A percentile compares a stretch with the other conserved stretches of the same genome.
These are phyloP conservation scores for Penicillium crustosum DNA, from an alignment of 2,329 filamentous ascomycete genomes.

Conservation along the genomic window DNA sequence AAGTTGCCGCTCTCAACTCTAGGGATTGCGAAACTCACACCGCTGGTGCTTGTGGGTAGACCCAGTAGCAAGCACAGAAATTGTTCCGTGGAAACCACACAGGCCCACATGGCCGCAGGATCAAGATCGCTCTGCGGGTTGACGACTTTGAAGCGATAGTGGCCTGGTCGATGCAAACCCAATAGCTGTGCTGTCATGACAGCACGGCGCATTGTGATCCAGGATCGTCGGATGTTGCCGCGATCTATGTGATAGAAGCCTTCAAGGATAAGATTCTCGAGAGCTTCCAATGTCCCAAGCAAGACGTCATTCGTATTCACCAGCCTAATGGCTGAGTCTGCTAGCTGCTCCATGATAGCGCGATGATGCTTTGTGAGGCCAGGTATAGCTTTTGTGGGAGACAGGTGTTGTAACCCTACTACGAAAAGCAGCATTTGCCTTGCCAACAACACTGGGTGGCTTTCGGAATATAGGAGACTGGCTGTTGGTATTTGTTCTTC, in stretches of 20 bases:
- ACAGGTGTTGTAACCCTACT: conserved; percentile 28
- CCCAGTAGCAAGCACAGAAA: conserved; percentile 43
- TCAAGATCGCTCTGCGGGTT: conserved; percentile 10
- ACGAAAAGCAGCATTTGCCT: conserved; percentile 35
- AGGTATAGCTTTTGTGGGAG: conserved; percentile 3
- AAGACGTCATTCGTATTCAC: conserved; percentile 40
- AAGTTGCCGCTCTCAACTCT: conserved; percentile 11
- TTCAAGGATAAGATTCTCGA: conserved; percentile 45
- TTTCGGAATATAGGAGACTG: conserved; percentile 12
- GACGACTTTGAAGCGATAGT: conserved; percentile 14
- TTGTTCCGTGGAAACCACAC: conserved; percentile 40
- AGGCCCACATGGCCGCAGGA: conserved; percentile 36
- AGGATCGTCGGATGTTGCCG: conserved; percentile 42
- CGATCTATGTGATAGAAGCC: conserved; percentile 36
- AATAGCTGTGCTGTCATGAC: conserved; percentile 43
- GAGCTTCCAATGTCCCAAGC: conserved; percentile 36
- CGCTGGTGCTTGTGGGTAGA: conserved; percentile 32
- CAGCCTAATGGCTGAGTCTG: background rate
- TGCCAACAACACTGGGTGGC: conserved; percentile 37
- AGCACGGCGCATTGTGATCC: conserved; percentile 38
- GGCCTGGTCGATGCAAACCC: conserved; percentile 35
- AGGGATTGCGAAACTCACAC: conserved; percentile 21
- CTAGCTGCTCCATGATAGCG: conserved; percentile 15
- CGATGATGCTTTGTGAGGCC: conserved; percentile 29
- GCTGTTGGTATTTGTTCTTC: background rate